Evolutionary conservation across 1,284 basidiomycete genomes (phyloP), one percentile per base, ranked within the genome.

Genomic region (Calocybe gambosa): DNA sequence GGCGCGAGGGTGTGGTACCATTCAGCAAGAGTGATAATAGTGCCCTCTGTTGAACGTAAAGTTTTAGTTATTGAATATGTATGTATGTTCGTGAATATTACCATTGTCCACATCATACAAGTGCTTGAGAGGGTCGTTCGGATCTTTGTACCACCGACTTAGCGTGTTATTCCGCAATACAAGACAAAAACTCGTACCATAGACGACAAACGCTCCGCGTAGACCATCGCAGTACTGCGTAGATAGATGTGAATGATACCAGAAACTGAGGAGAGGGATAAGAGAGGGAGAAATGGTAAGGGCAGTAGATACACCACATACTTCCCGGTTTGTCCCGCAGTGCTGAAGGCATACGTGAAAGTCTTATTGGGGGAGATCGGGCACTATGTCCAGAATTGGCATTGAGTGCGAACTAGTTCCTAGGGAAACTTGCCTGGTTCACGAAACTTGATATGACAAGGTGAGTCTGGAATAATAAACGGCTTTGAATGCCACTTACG

Each of bases 91-190:
- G 6, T 15, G 23, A 9, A 18, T 55, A 64, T 18, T 28, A 76
- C 74, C 69, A 50, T 75, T 60, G 46, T 77, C 75, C 6, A 75
- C 57, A 46, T 77, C 74, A 46, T 75, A 76, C 20, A 73, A 46
- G 42, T 50, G 29, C 21, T 23, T 28, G 12, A 50, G 39, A 2
- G 60, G 60, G 41, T 62, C 60, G 12, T 58, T 4, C 3, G 53
- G 53, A 46, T 55, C 50, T 51, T 33, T 23, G 25, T 42, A 23
- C 18, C 5, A 8, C 16, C 26, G 13, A 38, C 1, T 7, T 25
- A 5, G 4, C n/a, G n/a, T 19, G 9, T 5, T 13, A 23, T 25
- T 15, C 38, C 39, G 56, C 59, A 26, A 66, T 69, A 42, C 65
- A 64, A 5, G 25, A 26, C 5, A 5, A 26, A 9, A 26, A 9